phyloP scores from a whole-genome alignment of 1,284 basidiomycete species.

The Cryptococcus sp. region DNA sequence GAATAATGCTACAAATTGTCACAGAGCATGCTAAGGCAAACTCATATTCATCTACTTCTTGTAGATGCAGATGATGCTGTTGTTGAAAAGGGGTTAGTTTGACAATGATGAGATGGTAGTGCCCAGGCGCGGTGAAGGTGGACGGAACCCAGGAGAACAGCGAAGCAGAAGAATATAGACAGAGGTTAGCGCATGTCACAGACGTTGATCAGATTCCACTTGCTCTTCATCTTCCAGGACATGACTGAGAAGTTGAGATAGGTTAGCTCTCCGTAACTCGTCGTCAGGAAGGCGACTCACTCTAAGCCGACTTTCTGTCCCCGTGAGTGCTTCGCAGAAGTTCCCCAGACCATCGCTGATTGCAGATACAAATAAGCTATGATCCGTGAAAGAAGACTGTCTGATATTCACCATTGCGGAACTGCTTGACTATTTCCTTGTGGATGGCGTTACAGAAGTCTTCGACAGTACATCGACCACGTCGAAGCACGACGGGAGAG shows the following conservation, averaged over 20 bases:
- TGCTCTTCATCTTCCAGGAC: conserved; percentile 81
- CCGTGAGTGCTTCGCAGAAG: conserved; percentile 88
- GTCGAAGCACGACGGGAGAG: conserved; percentile 66
- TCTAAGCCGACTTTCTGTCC: conserved; percentile 96
- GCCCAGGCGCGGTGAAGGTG: neutral
- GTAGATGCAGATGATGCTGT: conserved; percentile 50
- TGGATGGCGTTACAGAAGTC: conserved; percentile 77
- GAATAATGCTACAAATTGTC: too few species aligned
- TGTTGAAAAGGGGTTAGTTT: neutral
- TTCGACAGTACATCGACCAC: conserved; percentile 65
- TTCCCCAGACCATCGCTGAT: conserved; percentile 56
- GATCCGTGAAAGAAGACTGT: neutral
- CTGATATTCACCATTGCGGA: conserved; percentile 39
- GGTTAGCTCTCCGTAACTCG: conserved; percentile 1
- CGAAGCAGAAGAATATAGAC: neutral
- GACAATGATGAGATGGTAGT: neutral
- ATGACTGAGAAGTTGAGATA: conserved; percentile 54
- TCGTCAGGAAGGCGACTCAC: conserved; percentile 26
- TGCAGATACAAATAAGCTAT: neutral
- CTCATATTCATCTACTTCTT: conserved; percentile 31
- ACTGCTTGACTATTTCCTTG: conserved; percentile 54
- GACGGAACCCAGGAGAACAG: neutral
- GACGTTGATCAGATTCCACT: conserved; percentile 14
- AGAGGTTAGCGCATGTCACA: neutral
- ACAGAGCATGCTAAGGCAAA: too few species aligned